Conservation (phyloP, 2,329 filamentous ascomycete genomes). For the Penicillium sp. region DNA sequence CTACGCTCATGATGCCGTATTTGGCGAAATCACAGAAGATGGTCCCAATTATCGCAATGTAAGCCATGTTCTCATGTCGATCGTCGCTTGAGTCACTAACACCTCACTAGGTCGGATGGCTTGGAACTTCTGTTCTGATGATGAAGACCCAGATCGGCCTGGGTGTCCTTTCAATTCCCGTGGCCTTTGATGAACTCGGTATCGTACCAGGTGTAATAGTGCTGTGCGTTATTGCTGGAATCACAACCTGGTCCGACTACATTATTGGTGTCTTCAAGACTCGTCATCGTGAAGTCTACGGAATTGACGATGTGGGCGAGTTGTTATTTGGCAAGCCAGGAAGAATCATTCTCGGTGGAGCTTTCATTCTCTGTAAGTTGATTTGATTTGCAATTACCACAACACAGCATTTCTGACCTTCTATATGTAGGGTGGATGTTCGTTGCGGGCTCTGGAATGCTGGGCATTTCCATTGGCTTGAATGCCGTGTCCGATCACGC, state of each 20-base stretch:
- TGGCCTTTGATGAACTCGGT: conserved; percentile 48
- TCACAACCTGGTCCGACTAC: conserved; percentile 53
- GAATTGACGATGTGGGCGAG: conserved; percentile 57
- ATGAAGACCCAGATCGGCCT: conserved; percentile 50
- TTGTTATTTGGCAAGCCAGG: conserved; percentile 13
- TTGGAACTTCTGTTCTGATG: conserved; percentile 47
- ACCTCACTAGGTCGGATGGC: conserved; percentile 40
- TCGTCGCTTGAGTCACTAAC: background rate
- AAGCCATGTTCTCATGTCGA: background rate
- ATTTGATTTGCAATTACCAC: background rate
- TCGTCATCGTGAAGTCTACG: conserved; percentile 55
- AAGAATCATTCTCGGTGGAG: conserved; percentile 10
- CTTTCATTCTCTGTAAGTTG: conserved; percentile 19
- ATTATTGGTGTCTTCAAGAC: conserved; percentile 54
- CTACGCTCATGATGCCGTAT: conserved; percentile 15
- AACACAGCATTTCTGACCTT: background rate
- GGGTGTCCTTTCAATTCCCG: conserved; percentile 52
- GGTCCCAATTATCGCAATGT: conserved; percentile 22
- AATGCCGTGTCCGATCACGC: conserved; percentile 19
- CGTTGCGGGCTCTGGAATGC: conserved; percentile 20
- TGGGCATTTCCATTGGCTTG: conserved; percentile 18
- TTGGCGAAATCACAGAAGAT: conserved; percentile 18
- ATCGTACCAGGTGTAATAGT: conserved; percentile 51
- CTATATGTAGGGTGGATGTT: conserved; percentile 19
- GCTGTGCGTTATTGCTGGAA: conserved; percentile 40